A percentile compares a stretch with the other conserved stretches of the same genome.
Conservation (phyloP, 2,329 filamentous ascomycete species). For the Pseudogymnoascus sp. region DNA sequence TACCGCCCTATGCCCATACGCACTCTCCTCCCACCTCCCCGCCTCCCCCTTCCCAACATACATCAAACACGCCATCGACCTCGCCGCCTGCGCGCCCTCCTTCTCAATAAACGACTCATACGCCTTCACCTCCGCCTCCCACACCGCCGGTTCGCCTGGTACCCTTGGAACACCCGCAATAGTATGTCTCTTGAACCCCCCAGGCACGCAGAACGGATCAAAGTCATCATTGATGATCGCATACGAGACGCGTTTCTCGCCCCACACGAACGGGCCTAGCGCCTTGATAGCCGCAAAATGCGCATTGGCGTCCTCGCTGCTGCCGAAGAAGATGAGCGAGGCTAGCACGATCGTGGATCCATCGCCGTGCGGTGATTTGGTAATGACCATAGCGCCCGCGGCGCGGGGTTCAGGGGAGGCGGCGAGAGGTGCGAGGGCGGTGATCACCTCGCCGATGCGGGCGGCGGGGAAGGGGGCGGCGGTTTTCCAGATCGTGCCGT, state of each 20-base stretch:
- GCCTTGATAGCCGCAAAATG: not conserved
- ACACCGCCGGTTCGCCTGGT: not conserved
- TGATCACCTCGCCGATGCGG: conserved; percentile 22
- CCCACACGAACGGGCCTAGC: not conserved
- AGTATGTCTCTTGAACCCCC: not conserved
- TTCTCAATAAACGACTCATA: not conserved
- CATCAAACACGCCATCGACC: not conserved
- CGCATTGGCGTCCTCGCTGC: not conserved
- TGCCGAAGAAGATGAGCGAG: not conserved
- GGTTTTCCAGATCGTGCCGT: conserved; percentile 24
- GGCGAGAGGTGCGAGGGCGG: conserved; percentile 20
- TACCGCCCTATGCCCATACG: not conserved
- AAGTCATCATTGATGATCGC: not conserved
- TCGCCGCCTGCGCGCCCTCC: conserved; percentile 12
- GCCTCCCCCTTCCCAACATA: conserved; percentile 17
- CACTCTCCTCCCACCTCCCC: conserved; percentile 6
- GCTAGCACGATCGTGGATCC: not conserved
- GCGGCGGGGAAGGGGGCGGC: conserved; percentile 25
- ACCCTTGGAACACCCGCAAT: not conserved
- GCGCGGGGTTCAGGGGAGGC: conserved; percentile 16
- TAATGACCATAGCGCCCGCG: not conserved
- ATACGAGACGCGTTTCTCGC: not conserved
- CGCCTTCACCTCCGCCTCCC: not conserved
- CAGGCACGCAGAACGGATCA: not conserved
- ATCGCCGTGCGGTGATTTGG: not conserved